A percentile compares a stretch with the other conserved stretches of the same genome.
These are phyloP conservation scores for Lycium barbarum DNA, from an alignment of 257 asterid species.

Conservation along the genomic window DNA sequence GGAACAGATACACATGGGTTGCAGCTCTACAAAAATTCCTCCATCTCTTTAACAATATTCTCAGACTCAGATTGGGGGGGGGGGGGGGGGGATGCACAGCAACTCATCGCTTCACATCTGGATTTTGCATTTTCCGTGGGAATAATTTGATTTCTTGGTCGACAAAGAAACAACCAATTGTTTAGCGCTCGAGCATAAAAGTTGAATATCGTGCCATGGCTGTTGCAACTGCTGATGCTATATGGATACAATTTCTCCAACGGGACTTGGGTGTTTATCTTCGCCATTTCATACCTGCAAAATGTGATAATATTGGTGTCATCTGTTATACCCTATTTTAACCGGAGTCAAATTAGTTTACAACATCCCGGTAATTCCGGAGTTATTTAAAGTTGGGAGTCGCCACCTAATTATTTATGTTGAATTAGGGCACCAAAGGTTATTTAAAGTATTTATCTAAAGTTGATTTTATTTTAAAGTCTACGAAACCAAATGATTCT, in stretches of 20 bases:
- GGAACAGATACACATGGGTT: background rate
- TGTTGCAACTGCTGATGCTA: background rate
- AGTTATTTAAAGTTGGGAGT: no score
- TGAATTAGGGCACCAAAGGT: no score
- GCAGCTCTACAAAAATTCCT: background rate
- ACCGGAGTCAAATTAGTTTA: no score
- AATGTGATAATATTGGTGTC: background rate
- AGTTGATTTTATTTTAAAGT: no score
- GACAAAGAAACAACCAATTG: background rate
- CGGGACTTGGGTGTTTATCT: background rate
- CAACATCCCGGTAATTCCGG: no score
- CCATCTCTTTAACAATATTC: background rate
- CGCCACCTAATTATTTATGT: no score
- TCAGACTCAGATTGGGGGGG: no score
- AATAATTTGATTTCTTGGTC: background rate
- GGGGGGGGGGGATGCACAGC: no score
- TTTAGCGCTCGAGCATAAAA: background rate
- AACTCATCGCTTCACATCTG: background rate
- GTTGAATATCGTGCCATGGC: background rate
- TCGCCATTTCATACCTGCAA: background rate
- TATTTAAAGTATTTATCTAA: no score
- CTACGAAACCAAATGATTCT: no score
- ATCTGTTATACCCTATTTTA: no score
- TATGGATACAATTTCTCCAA: background rate
- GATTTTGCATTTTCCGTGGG: background rate